These are phyloP conservation scores for Didymella pinodella DNA, from an alignment of 2,329 filamentous ascomycete genomes.

Conservation along the genomic window DNA sequence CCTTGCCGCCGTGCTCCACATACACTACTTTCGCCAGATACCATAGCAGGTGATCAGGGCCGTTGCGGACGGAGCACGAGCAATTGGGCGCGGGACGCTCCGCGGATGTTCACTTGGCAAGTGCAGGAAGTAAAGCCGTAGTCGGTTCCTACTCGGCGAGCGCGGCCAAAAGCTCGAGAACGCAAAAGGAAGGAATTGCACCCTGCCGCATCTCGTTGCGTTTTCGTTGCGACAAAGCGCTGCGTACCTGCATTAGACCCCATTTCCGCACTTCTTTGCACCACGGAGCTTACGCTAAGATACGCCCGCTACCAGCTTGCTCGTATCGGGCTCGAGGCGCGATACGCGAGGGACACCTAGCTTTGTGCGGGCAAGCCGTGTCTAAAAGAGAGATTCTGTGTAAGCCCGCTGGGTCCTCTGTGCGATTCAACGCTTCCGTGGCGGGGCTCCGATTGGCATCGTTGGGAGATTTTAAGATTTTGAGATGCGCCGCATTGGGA, in stretches of 20 bases:
- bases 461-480: not conserved
- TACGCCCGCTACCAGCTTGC: not conserved
- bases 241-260: conserved; percentile 12
- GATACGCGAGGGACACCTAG: not conserved
- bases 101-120: not conserved
- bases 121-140: not conserved
- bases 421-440: conserved; percentile 1
- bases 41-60: too few species aligned
- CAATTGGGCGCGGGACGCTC: conserved; percentile 1
- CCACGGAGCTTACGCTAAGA: not conserved
- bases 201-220: not conserved
- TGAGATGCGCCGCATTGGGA: not conserved
- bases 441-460: conserved; percentile 2
- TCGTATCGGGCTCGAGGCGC: not conserved
- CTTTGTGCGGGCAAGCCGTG: not conserved
- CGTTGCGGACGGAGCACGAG: not conserved
- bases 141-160: not conserved
- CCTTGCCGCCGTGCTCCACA: too few species aligned
- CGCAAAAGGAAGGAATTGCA: not conserved
- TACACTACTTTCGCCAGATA: too few species aligned
- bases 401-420: not conserved
- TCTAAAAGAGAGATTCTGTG: not conserved
- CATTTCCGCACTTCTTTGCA: not conserved
- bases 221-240: not conserved
- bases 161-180: not conserved